Percentiles rank a stretch among this genome's conserved stretches.
Conservation (phyloP, 1,284 basidiomycete species). For the Pascua sp. region DNA sequence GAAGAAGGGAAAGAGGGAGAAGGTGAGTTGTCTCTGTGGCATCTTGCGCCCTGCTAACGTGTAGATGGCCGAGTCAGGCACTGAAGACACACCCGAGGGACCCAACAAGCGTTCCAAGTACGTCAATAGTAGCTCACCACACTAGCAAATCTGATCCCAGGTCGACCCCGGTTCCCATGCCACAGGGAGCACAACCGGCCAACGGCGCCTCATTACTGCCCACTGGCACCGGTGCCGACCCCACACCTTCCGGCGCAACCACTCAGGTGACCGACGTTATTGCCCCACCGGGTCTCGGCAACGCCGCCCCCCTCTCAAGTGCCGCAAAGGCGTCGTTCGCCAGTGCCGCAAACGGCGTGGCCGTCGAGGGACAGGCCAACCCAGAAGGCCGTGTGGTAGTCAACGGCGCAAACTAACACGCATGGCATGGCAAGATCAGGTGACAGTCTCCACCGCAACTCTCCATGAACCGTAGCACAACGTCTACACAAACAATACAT, state of each 20-base stretch:
- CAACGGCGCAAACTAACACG: conserved; percentile 4
- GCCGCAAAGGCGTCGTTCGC: conserved; percentile 38
- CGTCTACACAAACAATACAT: too few relatives aligned
- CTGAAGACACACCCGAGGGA: conserved; percentile 36
- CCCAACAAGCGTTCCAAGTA: conserved; percentile 43
- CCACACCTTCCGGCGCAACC: conserved; percentile 21
- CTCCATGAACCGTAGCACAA: too few relatives aligned
- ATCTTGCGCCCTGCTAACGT: too few relatives aligned
- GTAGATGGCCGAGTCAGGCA: conserved; percentile 10
- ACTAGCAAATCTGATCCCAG: background rate
- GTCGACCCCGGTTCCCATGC: background rate
- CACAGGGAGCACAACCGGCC: background rate
- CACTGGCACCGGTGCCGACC: conserved; percentile 29
- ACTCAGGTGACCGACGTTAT: conserved; percentile 15
- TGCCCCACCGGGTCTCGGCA: conserved; percentile 39
- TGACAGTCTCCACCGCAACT: too few relatives aligned
- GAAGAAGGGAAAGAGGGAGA: conserved; percentile 45
- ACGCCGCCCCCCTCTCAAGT: conserved; percentile 33
- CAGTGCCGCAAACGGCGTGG: conserved; percentile 42
- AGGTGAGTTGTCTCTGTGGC: conserved; percentile 19
- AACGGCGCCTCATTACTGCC: conserved; percentile 7
- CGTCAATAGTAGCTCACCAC: too few relatives aligned
- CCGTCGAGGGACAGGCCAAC: conserved; percentile 14
- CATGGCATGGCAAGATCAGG: background rate
- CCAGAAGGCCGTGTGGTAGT: conserved; percentile 4